Evolutionary conservation across 306 rosid genomes (phyloP), one percentile per base, ranked within the genome.

Genomic region (Alnus glutinosa): DNA sequence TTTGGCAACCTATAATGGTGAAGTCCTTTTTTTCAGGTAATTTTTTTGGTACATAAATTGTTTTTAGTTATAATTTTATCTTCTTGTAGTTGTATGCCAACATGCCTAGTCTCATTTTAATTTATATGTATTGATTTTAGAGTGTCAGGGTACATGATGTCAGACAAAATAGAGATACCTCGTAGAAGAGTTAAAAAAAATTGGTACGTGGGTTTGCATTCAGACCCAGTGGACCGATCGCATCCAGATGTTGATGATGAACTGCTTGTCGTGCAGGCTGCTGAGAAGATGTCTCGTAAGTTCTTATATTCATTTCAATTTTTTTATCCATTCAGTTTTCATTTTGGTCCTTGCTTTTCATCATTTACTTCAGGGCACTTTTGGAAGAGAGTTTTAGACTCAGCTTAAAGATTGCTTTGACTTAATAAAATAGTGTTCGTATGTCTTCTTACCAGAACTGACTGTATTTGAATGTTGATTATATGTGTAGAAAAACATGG

Each of bases 1-100:
- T 74, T 85, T 96, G 92, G 99, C 98, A 62, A 90, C 96, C 80
- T 96, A 91, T 90, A 96, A 96, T 78, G 99, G 99, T 4, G 99
- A 96, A 91, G 94, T 96, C 13, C 86, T 93, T 77, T 96, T 96
- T 85, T 96, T 96, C 94, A 96, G 99, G 99, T 93, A 84, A 73
- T 77, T 81, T 30, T 67, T 80, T 74, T 78, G 71, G 78, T 69
- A 47, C 67, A 16, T 18, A 66, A 74, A 23, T 73, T 77, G 74
- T 50, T 75, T 64, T 28, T 54, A 13, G n/a, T 55, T n/a, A 36
- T 28, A 2, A n/a, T 58, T 37, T 42, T 54, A 8, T 48, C 37
- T 6, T 66, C 42, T n/a, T 19, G 23, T 69, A 70, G 10, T 66
- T 15, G 16, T 59, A 8, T 16, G 12, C 62, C 52, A 54, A 68